A percentile compares a stretch with the other conserved stretches of the same genome.
Evolutionary conservation across 2,329 filamentous ascomycete genomes (phyloP).

Genomic region (Ophiostoma pallidulum): DNA sequence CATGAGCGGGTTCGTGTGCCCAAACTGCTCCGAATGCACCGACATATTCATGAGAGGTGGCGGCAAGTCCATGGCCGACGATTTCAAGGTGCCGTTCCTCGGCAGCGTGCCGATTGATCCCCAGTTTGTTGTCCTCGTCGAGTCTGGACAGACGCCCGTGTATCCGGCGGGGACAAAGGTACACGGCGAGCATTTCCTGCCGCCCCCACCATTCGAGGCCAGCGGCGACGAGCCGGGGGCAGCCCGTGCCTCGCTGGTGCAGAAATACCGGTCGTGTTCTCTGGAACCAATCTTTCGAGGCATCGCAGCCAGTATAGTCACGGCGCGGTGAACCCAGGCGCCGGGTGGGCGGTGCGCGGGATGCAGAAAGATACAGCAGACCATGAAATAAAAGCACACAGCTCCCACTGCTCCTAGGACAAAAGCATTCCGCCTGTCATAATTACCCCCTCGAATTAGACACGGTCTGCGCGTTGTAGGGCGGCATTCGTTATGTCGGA

Average conservation of each 20-base stretch:
- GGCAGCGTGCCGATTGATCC: conserved; percentile 88
- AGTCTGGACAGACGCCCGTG: conserved; percentile 55
- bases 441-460: no score
- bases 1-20: conserved; percentile 88
- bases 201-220: conserved; percentile 10
- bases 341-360: no score
- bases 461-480: no score
- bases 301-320: conserved; percentile 48
- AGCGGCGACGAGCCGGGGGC: conserved; percentile 1
- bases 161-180: conserved; percentile 62
- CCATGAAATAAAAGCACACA: no score
- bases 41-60: conserved; percentile 91
- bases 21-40: conserved; percentile 72
- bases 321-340: conserved; percentile 10
- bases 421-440: no score
- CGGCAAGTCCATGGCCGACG: conserved; percentile 76
- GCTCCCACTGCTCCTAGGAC: no score
- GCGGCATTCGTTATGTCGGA: no score
- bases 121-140: conserved; percentile 79
- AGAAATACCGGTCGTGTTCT: conserved; percentile 66
- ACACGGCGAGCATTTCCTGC: conserved; percentile 43
- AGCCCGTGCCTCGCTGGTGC: conserved; percentile 42
- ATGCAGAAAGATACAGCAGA: no score
- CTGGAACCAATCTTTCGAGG: conserved; percentile 57
- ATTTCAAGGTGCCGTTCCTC: conserved; percentile 75